A percentile compares a stretch with the other conserved stretches of the same genome.
Evolutionary conservation across 495 filamentous ascomycete genomes (phyloP).

Genomic region (Penicillium desertorum): DNA sequence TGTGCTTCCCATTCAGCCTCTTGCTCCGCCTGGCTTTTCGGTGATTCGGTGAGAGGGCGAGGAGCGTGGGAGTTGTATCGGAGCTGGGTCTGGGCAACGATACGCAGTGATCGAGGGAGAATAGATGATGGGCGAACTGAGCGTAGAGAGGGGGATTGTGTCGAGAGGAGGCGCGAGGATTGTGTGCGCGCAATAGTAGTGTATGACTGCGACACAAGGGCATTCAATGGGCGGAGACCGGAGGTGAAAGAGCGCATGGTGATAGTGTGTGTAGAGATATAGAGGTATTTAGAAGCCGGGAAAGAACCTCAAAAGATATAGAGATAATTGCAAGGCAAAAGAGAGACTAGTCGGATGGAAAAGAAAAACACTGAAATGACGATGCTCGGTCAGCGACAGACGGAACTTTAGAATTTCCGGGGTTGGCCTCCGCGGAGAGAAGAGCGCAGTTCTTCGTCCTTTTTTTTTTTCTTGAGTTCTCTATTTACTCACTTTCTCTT

Average conservation of each 20-base stretch:
- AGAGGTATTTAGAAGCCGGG: neutral
- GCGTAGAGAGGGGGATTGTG: constrained; percentile 11
- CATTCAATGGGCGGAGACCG: constrained; percentile 24
- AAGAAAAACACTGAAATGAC: constrained; percentile 9
- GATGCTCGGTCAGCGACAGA: constrained; percentile 3
- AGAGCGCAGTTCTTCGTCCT: constrained; percentile 11
- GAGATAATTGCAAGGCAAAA: neutral
- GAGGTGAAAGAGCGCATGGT: constrained; percentile 25
- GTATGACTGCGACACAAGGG: constrained; percentile 10
- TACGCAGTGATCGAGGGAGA: constrained; percentile 5
- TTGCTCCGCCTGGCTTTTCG: constrained; percentile 19
- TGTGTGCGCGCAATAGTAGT: constrained; percentile 12
- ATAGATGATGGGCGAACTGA: constrained; percentile 5
- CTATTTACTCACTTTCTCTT: neutral
- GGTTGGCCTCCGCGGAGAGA: constrained; percentile 29
- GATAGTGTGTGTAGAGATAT: neutral
- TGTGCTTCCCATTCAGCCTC: constrained; percentile 35
- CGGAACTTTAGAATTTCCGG: constrained; percentile 18
- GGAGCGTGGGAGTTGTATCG: constrained; percentile 36
- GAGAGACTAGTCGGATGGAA: neutral
- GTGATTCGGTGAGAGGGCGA: constrained; percentile 34
- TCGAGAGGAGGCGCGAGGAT: constrained; percentile 21
- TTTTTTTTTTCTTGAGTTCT: neutral
- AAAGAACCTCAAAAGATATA: neutral
- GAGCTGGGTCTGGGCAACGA: constrained; percentile 9